Evolutionary conservation across 148 eudicot genomes (phyloP).

Genomic region (Arctostaphylos glauca): DNA sequence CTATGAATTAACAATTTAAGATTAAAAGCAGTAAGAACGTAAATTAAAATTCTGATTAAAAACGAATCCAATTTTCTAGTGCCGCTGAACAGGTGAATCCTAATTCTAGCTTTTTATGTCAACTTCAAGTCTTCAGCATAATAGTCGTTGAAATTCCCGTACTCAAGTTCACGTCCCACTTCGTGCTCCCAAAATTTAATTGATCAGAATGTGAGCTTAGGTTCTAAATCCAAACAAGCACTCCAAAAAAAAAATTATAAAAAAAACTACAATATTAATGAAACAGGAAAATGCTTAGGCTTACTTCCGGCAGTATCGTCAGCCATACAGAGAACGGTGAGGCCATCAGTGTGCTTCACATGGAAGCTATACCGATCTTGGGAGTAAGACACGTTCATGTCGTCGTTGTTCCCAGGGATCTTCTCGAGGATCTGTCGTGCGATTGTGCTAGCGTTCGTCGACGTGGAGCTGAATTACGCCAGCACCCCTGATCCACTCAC

Average conservation of each 20-base stretch:
- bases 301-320: constrained; percentile 85
- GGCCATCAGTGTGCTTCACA: constrained; percentile 84
- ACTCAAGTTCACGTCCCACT: background rate
- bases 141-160: background rate
- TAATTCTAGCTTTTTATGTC: too few species aligned
- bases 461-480: too few species aligned
- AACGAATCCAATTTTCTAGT: too few species aligned
- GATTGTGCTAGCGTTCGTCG: constrained; percentile 27
- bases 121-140: background rate
- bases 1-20: too few species aligned
- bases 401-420: constrained; percentile 13
- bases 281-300: background rate
- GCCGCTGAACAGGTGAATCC: too few species aligned
- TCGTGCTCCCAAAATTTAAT: background rate
- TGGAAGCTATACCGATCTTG: constrained; percentile 42
- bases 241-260: background rate
- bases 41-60: too few species aligned
- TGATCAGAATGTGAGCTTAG: background rate
- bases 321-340: constrained; percentile 94
- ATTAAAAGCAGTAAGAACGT: too few species aligned
- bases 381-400: too few species aligned
- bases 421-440: constrained; percentile 25
- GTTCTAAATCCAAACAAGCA: background rate
- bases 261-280: background rate
- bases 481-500: too few species aligned